phyloP scores from a whole-genome alignment of 1,284 basidiomycete genomes.

The Leccinum subrobustum region DNA sequence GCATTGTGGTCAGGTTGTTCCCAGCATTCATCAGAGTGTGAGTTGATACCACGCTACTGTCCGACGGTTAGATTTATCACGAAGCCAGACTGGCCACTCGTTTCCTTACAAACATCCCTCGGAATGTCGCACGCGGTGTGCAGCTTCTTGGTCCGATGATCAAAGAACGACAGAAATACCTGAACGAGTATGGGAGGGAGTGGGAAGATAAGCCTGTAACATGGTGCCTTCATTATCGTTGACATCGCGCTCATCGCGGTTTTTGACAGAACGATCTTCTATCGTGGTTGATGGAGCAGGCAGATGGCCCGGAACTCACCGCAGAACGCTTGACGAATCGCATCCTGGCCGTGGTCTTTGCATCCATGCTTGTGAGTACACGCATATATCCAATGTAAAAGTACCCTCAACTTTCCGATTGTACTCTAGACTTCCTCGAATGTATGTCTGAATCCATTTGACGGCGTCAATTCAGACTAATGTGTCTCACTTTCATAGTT shows the following conservation, averaged over 20 bases:
- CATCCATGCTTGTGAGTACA: slow-evolving; percentile 3
- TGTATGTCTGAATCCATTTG: slow-evolving; percentile 8
- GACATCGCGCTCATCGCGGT: not conserved
- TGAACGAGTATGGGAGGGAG: slow-evolving; percentile 32
- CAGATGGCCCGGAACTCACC: slow-evolving; percentile 30
- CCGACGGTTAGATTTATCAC: fast-evolving
- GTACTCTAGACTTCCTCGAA: slow-evolving; percentile 12
- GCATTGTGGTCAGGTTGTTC: slow-evolving; percentile 31
- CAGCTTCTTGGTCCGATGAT: slow-evolving; percentile 37
- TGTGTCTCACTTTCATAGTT: slow-evolving; percentile 9
- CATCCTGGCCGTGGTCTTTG: slow-evolving; percentile 39
- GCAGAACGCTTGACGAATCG: slow-evolving; percentile 32
- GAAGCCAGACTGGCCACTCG: slow-evolving; percentile 1
- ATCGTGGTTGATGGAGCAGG: slow-evolving; percentile 41
- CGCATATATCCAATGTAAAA: not conserved
- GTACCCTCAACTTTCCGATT: not conserved
- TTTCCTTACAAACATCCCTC: not conserved
- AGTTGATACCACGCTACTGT: slow-evolving; percentile 4
- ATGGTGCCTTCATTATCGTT: slow-evolving; percentile 5
- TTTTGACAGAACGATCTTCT: slow-evolving; percentile 36
- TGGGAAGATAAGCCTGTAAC: slow-evolving; percentile 39
- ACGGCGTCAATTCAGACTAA: not conserved
- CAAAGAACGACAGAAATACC: slow-evolving; percentile 34
- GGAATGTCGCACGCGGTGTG: slow-evolving; percentile 3
- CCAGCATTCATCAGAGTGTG: slow-evolving; percentile 42